These are phyloP conservation scores for Westerdykella aurantiaca DNA, from an alignment of 2,329 filamentous ascomycete species.

Conservation along the genomic window DNA sequence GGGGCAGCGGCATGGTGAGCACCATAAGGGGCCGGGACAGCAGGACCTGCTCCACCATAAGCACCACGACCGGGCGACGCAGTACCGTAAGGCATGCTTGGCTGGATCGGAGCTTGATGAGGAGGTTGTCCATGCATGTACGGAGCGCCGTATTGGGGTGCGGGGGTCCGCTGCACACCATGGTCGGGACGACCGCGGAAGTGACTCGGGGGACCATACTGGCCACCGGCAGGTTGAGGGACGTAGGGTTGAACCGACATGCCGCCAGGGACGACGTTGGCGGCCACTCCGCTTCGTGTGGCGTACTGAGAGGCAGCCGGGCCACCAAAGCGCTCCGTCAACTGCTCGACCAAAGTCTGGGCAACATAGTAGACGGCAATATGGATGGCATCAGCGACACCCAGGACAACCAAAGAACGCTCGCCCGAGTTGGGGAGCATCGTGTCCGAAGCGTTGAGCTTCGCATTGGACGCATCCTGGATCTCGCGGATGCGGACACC, in stretches of 20 bases:
- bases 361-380: conserved; percentile 99
- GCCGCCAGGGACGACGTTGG: conserved; percentile 87
- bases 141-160: conserved; percentile 58
- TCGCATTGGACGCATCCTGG: conserved; percentile 92
- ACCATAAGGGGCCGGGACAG: conserved; percentile 64
- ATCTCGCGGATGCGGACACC: conserved; percentile 96
- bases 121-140: conserved; percentile 62
- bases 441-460: conserved; percentile 92
- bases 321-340: conserved; percentile 93
- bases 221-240: conserved; percentile 85
- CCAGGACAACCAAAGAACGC: conserved; percentile 94
- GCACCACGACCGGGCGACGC: conserved; percentile 62
- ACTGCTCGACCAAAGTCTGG: conserved; percentile 93
- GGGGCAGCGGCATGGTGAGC: conserved; percentile 51
- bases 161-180: conserved; percentile 66
- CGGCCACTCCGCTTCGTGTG: conserved; percentile 85
- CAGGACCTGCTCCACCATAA: conserved; percentile 74
- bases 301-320: conserved; percentile 97
- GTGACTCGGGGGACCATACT: conserved; percentile 85
- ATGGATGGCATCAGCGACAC: conserved; percentile 95
- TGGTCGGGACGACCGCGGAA: conserved; percentile 67
- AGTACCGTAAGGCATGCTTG: conserved; percentile 73
- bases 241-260: conserved; percentile 99
- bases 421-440: conserved; percentile 93
- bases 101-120: conserved; percentile 44